Conservation (phyloP, 495 filamentous ascomycete species). For the Penicillium nucicola region DNA sequence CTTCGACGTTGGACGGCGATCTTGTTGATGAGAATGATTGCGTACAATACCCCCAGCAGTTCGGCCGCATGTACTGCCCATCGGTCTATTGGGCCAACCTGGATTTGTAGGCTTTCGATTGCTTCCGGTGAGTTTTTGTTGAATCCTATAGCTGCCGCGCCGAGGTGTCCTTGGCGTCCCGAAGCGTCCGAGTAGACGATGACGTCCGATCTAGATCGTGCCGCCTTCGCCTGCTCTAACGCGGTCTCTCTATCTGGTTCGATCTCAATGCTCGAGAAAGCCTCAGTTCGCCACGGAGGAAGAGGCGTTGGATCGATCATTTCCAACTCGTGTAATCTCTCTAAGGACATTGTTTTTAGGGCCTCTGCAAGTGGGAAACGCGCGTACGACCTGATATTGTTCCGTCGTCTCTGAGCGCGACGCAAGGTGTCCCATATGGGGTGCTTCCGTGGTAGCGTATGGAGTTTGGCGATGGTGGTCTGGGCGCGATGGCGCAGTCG, state of each 20-base stretch:
- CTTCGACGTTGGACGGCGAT: neutral
- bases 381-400: constrained; percentile 1
- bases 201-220: neutral
- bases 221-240: constrained; percentile 1
- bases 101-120: constrained; percentile 4
- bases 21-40: constrained; percentile 3
- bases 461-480: neutral
- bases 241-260: constrained; percentile 12
- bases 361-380: constrained; percentile 17
- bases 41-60: constrained; percentile 8
- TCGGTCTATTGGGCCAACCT: constrained; percentile 3
- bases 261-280: constrained; percentile 16
- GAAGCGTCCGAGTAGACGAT: constrained; percentile 12
- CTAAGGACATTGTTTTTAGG: constrained; percentile 13
- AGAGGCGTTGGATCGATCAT: constrained; percentile 18
- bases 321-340: constrained; percentile 12
- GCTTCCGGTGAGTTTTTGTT: neutral
- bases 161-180: constrained; percentile 9
- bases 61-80: constrained; percentile 14
- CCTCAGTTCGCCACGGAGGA: constrained; percentile 5
- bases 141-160: constrained; percentile 8
- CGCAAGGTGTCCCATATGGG: constrained; percentile 3
- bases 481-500: neutral
- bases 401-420: constrained; percentile 11
- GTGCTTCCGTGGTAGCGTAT: constrained; percentile 1